Conservation (phyloP, 1,284 basidiomycete species). For the Cutaneotrichosporon cutaneum region DNA sequence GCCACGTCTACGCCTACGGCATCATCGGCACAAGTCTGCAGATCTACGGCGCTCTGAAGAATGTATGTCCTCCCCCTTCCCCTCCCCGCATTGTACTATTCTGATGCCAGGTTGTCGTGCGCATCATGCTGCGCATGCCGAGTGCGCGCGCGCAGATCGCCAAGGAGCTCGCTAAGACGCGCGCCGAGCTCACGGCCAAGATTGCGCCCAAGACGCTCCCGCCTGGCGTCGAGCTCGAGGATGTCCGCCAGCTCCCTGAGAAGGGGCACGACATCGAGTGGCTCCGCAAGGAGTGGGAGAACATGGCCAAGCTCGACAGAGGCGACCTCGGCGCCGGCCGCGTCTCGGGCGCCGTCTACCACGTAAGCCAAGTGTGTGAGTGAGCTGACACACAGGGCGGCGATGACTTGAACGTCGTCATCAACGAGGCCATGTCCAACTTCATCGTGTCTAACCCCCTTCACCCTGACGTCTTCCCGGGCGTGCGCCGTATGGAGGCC, state of each 20-base stretch:
- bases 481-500: conserved; percentile 92
- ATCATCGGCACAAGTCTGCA: conserved; percentile 47
- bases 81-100: no score
- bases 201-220: conserved; percentile 58
- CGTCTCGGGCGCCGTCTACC: conserved; percentile 84
- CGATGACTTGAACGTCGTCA: conserved; percentile 64
- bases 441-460: conserved; percentile 71
- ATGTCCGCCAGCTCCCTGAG: conserved; percentile 63
- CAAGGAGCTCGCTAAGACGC: conserved; percentile 67
- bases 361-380: conserved; percentile 51
- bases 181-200: conserved; percentile 64
- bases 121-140: conserved; percentile 67
- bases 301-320: conserved; percentile 71
- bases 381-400: conserved; percentile 65
- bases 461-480: conserved; percentile 92
- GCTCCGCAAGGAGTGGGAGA: conserved; percentile 74
- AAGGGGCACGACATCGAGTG: conserved; percentile 70
- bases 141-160: conserved; percentile 66
- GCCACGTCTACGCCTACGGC: conserved; percentile 76
- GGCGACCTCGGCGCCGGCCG: conserved; percentile 61
- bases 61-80: conserved; percentile 34
- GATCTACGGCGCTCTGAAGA: conserved; percentile 31
- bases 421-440: conserved; percentile 51
- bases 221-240: conserved; percentile 57
- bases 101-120: conserved; percentile 59